phyloP scores from a whole-genome alignment of 495 filamentous ascomycete species.

The Cercophora samala region DNA sequence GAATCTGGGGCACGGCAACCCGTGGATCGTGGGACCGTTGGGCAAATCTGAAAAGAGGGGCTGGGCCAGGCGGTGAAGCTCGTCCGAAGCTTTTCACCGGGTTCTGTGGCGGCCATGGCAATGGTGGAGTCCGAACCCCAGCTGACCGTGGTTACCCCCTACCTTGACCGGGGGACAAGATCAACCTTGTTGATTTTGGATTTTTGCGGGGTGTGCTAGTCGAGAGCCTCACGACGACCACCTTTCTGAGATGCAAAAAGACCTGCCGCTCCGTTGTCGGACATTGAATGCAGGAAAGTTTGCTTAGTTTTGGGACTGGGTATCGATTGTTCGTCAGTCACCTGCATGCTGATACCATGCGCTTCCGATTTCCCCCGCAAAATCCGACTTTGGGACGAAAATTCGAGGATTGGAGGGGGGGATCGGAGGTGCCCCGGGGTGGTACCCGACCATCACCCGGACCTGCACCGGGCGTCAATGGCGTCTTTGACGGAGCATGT shows the following conservation, averaged over 20 bases:
- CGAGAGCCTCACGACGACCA: conserved; percentile 4
- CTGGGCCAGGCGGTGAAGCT: neutral
- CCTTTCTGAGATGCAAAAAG: neutral
- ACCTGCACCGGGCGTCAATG: conserved; percentile 8
- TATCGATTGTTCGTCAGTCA: neutral
- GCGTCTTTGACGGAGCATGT: conserved; percentile 6
- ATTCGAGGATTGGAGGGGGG: neutral
- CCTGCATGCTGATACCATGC: conserved; percentile 2
- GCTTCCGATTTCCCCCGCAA: conserved; percentile 15
- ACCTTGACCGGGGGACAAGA: neutral
- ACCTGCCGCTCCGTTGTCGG: conserved; percentile 4
- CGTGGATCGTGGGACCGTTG: neutral
- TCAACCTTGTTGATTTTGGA: conserved; percentile 8
- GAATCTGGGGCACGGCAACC: neutral
- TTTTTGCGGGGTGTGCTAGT: neutral
- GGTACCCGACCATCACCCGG: neutral
- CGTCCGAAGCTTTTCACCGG: neutral
- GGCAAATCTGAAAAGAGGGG: neutral
- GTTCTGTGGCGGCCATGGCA: neutral
- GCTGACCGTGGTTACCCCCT: neutral
- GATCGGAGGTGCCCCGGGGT: conserved; percentile 1
- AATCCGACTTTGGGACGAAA: conserved; percentile 19
- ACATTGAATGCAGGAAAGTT: neutral
- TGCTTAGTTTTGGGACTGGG: neutral
- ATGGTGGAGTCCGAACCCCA: conserved; percentile 2